Base-by-base conservation (phyloP, 352 stramenopile species). In the Phytophthora gonapodyides region DNA sequence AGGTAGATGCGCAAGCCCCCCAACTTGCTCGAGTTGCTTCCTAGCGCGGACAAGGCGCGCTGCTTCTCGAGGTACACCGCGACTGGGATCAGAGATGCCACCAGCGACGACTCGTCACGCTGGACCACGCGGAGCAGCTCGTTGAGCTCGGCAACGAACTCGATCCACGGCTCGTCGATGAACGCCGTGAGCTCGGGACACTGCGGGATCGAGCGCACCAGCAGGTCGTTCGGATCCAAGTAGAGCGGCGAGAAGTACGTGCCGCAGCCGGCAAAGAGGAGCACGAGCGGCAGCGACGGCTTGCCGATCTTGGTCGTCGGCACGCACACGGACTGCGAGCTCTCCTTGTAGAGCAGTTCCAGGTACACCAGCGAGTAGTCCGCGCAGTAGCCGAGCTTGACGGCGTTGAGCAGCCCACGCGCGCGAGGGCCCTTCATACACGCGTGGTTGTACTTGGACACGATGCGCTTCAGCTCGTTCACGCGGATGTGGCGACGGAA, bases 351-450 rank as follows among this genome's bases (percentile, higher is more conserved):
- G 19, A 94, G 53, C 16, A 94, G 47, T 42, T 94, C 85, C 1
- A 94, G 63, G 45, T 94, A 92, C 8, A 91, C 81, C 24, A 94
- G 71, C 35, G 85, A 91, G 57, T 92, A 92, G 61, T 94, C 85
- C 8, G 74, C 76, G 5, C 77, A 86, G 45, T 92, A 94, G 19
- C 85, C 85, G 4, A 94, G 62, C 40, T 92, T 92, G 17, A 94
- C 73, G 10, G 85, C 82, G 33, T 94, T 91, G 2, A 90, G 72
- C 50, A 94, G 54, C 12, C 77, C 82, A 10, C 80, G 71, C 0
- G 85, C 84, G 11, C 85, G 76, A 5, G 85, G 78, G 0, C 85
- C 85, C 17, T 90, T 89, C 83, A 94, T 92, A 43, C 80, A 94
- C 17, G 78, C 83, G 55, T 92, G 83, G 46, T 94, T 91, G 45